Conservation (phyloP, 2,329 filamentous ascomycete species). For the Rutstroemia sp. region DNA sequence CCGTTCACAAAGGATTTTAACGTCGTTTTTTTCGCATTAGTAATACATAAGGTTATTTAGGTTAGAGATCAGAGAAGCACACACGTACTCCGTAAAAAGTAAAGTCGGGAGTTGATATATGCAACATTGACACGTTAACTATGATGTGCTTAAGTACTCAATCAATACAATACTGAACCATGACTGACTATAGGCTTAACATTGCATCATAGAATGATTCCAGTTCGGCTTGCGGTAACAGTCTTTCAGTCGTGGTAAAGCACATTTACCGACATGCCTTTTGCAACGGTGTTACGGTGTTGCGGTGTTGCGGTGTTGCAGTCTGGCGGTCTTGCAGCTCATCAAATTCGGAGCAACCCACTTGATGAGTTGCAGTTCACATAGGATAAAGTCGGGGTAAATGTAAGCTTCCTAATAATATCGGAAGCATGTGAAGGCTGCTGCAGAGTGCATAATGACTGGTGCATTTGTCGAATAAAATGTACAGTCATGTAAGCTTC, state of each 20-base stretch:
- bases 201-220: neutral
- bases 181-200: neutral
- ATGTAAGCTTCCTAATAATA: neutral
- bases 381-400: conserved; percentile 1
- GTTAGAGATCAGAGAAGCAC: neutral
- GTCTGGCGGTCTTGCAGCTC: neutral
- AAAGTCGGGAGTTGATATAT: neutral
- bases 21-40: neutral
- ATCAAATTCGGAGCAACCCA: neutral
- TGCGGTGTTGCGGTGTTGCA: neutral
- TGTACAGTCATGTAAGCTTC: conserved; percentile 13
- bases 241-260: neutral
- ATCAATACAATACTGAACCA: neutral
- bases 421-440: conserved; percentile 5
- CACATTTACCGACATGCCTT: conserved; percentile 2
- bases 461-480: neutral
- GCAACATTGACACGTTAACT: neutral
- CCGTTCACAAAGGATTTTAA: too few species aligned
- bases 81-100: neutral
- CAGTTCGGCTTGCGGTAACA: too few species aligned
- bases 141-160: neutral
- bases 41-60: neutral
- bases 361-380: neutral
- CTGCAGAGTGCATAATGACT: neutral
- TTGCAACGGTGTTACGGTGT: conserved; percentile 1